A percentile compares a stretch with the other conserved stretches of the same genome.
These are phyloP conservation scores for Scutellaria baicalensis DNA, from an alignment of 257 asterid species.

Conservation along the genomic window DNA sequence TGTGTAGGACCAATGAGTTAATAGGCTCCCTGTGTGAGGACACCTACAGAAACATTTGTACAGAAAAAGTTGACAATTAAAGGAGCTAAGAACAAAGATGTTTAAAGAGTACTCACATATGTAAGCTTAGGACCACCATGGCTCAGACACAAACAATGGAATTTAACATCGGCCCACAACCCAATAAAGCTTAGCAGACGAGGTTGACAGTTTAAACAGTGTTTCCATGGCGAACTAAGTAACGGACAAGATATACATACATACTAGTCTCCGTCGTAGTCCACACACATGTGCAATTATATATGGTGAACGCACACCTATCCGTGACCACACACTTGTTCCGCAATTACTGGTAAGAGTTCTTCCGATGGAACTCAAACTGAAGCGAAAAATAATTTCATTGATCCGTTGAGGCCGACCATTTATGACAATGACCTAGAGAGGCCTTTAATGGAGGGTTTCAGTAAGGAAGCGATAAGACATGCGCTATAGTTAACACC, in stretches of 20 bases:
- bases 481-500: not conserved
- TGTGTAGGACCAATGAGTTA: conserved; percentile 24
- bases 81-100: conserved; percentile 28
- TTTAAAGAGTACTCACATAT: conserved; percentile 18
- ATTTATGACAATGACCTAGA: not conserved
- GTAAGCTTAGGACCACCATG: conserved; percentile 34
- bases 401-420: not conserved
- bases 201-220: conserved; percentile 30
- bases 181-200: conserved; percentile 21
- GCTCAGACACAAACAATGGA: conserved; percentile 25
- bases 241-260: not conserved
- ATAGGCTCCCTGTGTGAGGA: conserved; percentile 22
- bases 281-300: not conserved
- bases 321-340: not conserved
- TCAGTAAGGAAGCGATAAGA: not conserved
- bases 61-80: conserved; percentile 24
- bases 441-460: not conserved
- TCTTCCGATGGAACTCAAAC: too few relatives aligned
- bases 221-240: conserved; percentile 11
- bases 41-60: conserved; percentile 36
- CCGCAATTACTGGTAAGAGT: not conserved
- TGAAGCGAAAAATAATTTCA: not conserved
- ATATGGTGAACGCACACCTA: not conserved
- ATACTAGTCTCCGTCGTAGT: not conserved
- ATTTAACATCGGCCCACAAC: conserved; percentile 30